Base-by-base conservation (phyloP, 768 basidiomycete genomes). In the Suillus hirtellus region DNA sequence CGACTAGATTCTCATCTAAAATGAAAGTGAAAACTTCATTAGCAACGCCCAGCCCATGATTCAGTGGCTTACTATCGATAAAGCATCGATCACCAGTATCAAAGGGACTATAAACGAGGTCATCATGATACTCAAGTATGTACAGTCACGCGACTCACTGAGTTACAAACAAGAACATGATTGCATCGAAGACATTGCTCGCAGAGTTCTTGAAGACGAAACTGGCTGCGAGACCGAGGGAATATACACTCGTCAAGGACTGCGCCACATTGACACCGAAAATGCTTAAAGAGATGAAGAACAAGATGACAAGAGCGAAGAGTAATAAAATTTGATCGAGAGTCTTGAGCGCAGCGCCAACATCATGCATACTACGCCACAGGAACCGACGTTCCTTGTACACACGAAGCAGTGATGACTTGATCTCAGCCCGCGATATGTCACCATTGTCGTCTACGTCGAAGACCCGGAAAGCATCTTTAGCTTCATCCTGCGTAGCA, bases 51-150 rank as follows among this genome's bases (percentile, higher is more conserved):
- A 35, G 2, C 4, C 17, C 19, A 46, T 19, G 7, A 40, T 42
- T 10, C 19, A 46, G 11, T 10, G 31, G 72, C 81, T 67, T 63
- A 84, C 84, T 70, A 65, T 88, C 88, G 65, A 93, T 86, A 69
- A 92, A 87, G 67, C 87, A 86, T n/a, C 92, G 83, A 75, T 93
- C 92, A 12, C 91, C 91, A 27, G 90, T 90, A 68, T 92, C 90
- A 66, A 87, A 92, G 4, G 90, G 90, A 72, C 89, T 91, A 27
- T 31, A 38, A 37, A 3, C 11, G 17, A 42, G 54, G 43, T 67
- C 38, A 67, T 59, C 31, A 61, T 61, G 53, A 15, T 44, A 21
- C 49, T n/a, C n/a, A 54, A 38, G n/a, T n/a, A 53, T 40, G 35
- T 14, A 42, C 47, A 42, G n/a, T 37, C 12, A 50, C 50, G 50